These are phyloP conservation scores for Amylocystis lapponica DNA, from an alignment of 768 basidiomycete species.

Conservation along the genomic window DNA sequence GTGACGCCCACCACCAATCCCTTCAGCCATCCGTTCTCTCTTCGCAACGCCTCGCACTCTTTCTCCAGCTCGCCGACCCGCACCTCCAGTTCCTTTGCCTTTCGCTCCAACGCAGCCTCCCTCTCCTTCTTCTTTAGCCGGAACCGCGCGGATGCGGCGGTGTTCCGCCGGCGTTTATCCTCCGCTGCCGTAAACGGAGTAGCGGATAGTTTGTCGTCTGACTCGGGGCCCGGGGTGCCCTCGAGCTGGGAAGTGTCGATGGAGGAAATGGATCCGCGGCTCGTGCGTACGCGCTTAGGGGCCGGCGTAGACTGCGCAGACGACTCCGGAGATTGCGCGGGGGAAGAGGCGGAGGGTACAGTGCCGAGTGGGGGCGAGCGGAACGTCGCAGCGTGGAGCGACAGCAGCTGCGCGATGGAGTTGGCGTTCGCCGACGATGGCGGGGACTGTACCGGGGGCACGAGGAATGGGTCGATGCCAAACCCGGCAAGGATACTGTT, in stretches of 20 bases:
- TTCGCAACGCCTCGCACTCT: conserved; percentile 82
- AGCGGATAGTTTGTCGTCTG: conserved; percentile 21
- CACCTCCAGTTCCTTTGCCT: conserved; percentile 77
- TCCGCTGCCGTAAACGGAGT: conserved; percentile 51
- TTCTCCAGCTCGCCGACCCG: conserved; percentile 80
- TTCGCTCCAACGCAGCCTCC: conserved; percentile 81
- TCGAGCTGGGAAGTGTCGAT: conserved; percentile 19
- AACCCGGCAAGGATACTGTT: conserved; percentile 31
- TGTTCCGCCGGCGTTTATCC: conserved; percentile 92
- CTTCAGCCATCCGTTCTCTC: conserved; percentile 92
- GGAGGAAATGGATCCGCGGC: conserved; percentile 16
- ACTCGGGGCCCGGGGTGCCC: conserved; percentile 25
- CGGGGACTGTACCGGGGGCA: conserved; percentile 26
- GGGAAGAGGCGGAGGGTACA: neutral
- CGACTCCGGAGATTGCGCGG: neutral
- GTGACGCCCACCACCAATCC: conserved; percentile 86
- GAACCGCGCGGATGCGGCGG: conserved; percentile 90
- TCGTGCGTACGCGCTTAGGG: conserved; percentile 49
- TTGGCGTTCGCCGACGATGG: conserved; percentile 28
- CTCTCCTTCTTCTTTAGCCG: conserved; percentile 95
- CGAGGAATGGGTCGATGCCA: conserved; percentile 39
- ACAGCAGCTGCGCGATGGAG: conserved; percentile 67
- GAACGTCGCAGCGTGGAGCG: conserved; percentile 42
- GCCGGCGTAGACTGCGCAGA: conserved; percentile 23
- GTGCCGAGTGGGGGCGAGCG: conserved; percentile 9